Conservation (phyloP, 1,139 yeast genomes). For the Yamadazyma friedrichii region DNA sequence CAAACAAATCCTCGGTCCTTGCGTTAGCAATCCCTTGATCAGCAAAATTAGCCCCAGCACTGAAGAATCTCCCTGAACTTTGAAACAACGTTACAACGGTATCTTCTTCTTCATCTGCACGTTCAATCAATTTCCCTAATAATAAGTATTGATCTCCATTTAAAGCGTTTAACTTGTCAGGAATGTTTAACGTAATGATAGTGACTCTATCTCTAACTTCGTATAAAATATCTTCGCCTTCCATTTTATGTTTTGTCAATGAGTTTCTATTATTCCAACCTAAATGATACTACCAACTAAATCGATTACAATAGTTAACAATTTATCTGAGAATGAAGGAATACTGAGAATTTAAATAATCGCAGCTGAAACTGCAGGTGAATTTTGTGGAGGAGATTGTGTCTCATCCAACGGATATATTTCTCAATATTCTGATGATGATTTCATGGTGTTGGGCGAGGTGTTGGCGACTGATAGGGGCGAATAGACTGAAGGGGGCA, state of each 20-base stretch:
- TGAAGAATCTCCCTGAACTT: conserved; percentile 73
- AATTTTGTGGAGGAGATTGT: background rate
- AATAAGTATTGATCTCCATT: conserved; percentile 63
- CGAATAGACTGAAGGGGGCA: no score
- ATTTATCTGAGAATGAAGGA: no score
- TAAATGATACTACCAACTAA: no score
- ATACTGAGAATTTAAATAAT: background rate
- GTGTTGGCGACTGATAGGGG: no score
- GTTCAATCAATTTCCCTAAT: conserved; percentile 58
- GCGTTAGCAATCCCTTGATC: conserved; percentile 26
- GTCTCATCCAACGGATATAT: background rate
- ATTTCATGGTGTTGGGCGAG: no score
- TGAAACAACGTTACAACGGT: conserved; percentile 68
- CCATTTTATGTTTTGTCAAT: conserved; percentile 2
- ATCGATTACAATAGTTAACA: no score
- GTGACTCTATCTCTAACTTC: conserved; percentile 57
- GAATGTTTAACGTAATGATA: conserved; percentile 67
- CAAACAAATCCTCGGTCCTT: conserved; percentile 28
- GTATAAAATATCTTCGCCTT: conserved; percentile 37
- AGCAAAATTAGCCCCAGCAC: conserved; percentile 80
- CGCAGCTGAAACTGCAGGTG: conserved; percentile 1
- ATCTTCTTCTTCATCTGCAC: conserved; percentile 65
- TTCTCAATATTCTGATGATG: background rate
- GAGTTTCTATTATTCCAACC: no score
- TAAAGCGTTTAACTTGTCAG: conserved; percentile 66